These are phyloP conservation scores for Mrakia blollopis DNA, from an alignment of 768 basidiomycete species.

Conservation along the genomic window DNA sequence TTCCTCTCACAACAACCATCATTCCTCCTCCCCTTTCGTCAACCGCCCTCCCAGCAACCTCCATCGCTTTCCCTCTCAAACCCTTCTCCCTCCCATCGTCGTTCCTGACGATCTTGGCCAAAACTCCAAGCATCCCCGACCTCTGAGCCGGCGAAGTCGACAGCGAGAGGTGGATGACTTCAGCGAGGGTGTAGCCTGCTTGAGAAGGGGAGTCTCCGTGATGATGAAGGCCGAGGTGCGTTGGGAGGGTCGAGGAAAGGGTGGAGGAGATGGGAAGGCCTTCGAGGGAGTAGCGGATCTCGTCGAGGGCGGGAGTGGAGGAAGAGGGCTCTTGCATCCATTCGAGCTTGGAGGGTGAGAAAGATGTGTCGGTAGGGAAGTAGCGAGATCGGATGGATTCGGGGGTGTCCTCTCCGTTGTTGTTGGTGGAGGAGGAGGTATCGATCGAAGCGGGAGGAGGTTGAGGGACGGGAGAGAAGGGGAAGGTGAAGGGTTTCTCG, in stretches of 20 bases:
- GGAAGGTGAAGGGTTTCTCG: conserved; percentile 9
- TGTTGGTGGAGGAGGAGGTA: conserved; percentile 46
- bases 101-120: conserved; percentile 54
- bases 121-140: conserved; percentile 69
- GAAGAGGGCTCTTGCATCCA: conserved; percentile 59
- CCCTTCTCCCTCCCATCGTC: neutral
- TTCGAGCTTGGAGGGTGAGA: conserved; percentile 64
- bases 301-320: conserved; percentile 39
- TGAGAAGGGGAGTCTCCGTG: conserved; percentile 67
- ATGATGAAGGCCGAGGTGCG: conserved; percentile 83
- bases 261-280: conserved; percentile 62
- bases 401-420: conserved; percentile 54
- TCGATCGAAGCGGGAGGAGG: too few relatives aligned
- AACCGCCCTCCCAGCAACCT: conserved; percentile 23
- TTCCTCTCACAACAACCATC: conserved; percentile 29
- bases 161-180: conserved; percentile 69
- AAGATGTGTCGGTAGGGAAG: conserved; percentile 64
- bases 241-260: conserved; percentile 60
- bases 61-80: conserved; percentile 20
- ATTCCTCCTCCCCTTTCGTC: conserved; percentile 23
- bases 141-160: conserved; percentile 81
- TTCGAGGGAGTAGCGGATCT: conserved; percentile 61
- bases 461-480: neutral
- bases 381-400: conserved; percentile 77
- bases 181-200: conserved; percentile 85